phyloP scores from a whole-genome alignment of 768 basidiomycete genomes.

The Tylopilus felleus region DNA sequence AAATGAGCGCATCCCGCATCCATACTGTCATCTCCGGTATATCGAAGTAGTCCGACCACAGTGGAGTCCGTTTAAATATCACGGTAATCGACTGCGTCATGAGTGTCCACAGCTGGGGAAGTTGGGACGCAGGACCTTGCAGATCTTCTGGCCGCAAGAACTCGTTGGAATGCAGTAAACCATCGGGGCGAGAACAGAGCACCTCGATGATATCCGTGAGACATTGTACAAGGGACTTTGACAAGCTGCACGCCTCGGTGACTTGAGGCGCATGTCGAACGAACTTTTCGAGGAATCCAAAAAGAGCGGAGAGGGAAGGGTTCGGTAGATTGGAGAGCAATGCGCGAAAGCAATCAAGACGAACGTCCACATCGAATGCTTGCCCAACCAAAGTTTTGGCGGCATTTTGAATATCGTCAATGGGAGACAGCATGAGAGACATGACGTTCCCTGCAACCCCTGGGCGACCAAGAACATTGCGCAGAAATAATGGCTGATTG shows the following conservation, averaged over 20 bases:
- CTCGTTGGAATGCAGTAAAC: constrained; percentile 55
- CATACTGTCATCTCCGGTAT: constrained; percentile 86
- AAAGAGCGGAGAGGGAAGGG: constrained; percentile 66
- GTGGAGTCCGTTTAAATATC: constrained; percentile 81
- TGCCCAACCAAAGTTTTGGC: constrained; percentile 80
- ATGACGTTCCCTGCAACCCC: constrained; percentile 60
- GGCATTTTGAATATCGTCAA: constrained; percentile 66
- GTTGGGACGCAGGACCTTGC: constrained; percentile 45
- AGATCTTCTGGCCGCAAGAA: constrained; percentile 49
- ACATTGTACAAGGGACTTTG: constrained; percentile 87
- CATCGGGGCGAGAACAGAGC: constrained; percentile 69
- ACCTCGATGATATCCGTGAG: constrained; percentile 91
- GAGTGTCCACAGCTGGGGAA: constrained; percentile 75
- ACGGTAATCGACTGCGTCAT: constrained; percentile 78
- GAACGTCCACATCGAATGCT: constrained; percentile 86
- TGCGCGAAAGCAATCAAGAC: constrained; percentile 82
- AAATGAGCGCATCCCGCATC: constrained; percentile 98
- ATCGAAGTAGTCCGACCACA: constrained; percentile 80
- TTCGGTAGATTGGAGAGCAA: constrained; percentile 67
- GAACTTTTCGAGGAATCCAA: constrained; percentile 66
- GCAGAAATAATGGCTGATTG: constrained; percentile 47
- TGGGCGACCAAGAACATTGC: constrained; percentile 52
- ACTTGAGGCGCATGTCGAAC: constrained; percentile 54
- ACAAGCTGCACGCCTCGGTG: constrained; percentile 86
- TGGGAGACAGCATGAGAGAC: constrained; percentile 77